These are phyloP conservation scores for Pseudohalonectria lignicola DNA, from an alignment of 2,329 filamentous ascomycete species.

Conservation along the genomic window DNA sequence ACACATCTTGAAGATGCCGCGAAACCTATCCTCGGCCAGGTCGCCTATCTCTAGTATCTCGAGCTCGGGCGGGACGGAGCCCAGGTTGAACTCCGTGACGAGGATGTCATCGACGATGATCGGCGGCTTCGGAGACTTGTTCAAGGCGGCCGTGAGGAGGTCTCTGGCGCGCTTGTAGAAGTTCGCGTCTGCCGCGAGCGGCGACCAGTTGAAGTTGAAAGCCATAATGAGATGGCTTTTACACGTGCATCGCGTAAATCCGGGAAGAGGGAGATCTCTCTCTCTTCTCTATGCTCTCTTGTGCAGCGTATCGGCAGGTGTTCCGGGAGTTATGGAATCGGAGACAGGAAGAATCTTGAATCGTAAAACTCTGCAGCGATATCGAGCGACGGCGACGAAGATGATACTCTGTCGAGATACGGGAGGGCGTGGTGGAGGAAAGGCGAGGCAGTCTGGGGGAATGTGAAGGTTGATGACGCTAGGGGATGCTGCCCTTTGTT, in stretches of 20 bases:
- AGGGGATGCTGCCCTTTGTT: too few relatives aligned
- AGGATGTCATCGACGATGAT: conserved; percentile 99
- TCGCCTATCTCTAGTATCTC: conserved; percentile 98
- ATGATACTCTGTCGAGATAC: too few relatives aligned
- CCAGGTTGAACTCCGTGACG: conserved; percentile 94
- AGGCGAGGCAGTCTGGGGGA: too few relatives aligned
- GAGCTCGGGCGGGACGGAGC: conserved; percentile 84
- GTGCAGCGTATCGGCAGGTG: background rate
- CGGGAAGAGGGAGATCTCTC: background rate
- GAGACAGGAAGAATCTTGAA: background rate
- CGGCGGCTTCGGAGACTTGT: conserved; percentile 95
- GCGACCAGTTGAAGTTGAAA: conserved; percentile 99
- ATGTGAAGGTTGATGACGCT: conserved; percentile 2
- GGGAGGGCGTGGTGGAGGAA: too few relatives aligned
- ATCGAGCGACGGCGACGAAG: background rate
- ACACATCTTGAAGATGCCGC: conserved; percentile 99
- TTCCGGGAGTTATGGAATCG: background rate
- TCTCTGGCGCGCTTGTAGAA: conserved; percentile 88
- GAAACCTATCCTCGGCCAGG: conserved; percentile 89
- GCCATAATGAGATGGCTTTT: conserved; percentile 60
- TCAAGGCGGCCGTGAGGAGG: conserved; percentile 86
- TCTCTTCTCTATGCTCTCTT: background rate
- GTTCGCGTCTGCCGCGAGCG: conserved; percentile 85
- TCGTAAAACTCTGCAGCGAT: too few relatives aligned
- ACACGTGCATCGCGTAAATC: conserved; percentile 8